Conservation (phyloP, 2,329 filamentous ascomycete genomes). For the Phialophora verrucosa region DNA sequence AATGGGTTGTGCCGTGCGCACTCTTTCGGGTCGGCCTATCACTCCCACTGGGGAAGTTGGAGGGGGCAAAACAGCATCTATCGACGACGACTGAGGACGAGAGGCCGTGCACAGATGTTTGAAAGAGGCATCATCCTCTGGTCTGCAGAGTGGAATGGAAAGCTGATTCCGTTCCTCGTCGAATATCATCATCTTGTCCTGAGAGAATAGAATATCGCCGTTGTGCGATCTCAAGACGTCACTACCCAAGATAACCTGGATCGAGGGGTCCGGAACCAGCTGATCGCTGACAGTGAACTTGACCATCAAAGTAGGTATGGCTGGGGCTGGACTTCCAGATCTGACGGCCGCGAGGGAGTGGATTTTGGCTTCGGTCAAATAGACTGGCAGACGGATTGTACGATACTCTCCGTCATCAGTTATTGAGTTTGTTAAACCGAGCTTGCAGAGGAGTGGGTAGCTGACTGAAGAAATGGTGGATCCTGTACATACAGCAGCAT, state of each 20-base stretch:
- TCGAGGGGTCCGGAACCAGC: slow-evolving; percentile 58
- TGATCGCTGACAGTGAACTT: slow-evolving; percentile 74
- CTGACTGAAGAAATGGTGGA: slow-evolving; percentile 88
- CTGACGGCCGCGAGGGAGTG: slow-evolving; percentile 72
- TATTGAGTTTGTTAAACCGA: slow-evolving; percentile 72
- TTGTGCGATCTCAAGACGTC: slow-evolving; percentile 85
- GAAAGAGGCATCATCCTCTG: slow-evolving; percentile 83
- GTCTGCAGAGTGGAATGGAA: slow-evolving; percentile 87
- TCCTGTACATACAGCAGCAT: slow-evolving; percentile 89
- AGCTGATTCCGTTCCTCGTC: slow-evolving; percentile 86
- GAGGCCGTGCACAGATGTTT: slow-evolving; percentile 72
- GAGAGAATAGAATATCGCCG: slow-evolving; percentile 89
- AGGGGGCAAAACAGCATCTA: slow-evolving; percentile 32
- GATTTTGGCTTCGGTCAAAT: slow-evolving; percentile 87
- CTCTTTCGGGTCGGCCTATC: slow-evolving; percentile 43
- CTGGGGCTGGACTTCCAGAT: slow-evolving; percentile 73
- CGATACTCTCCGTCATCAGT: slow-evolving; percentile 69
- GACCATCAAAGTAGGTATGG: slow-evolving; percentile 80
- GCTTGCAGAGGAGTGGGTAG: slow-evolving; percentile 72
- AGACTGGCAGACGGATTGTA: slow-evolving; percentile 78
- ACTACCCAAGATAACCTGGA: slow-evolving; percentile 88
- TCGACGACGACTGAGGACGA: slow-evolving; percentile 31
- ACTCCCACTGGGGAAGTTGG: slow-evolving; percentile 42
- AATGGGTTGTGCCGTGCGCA: slow-evolving; percentile 36
- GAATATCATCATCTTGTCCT: slow-evolving; percentile 85